phyloP scores from a whole-genome alignment of 768 basidiomycete genomes.

The Termitomyces sp. region DNA sequence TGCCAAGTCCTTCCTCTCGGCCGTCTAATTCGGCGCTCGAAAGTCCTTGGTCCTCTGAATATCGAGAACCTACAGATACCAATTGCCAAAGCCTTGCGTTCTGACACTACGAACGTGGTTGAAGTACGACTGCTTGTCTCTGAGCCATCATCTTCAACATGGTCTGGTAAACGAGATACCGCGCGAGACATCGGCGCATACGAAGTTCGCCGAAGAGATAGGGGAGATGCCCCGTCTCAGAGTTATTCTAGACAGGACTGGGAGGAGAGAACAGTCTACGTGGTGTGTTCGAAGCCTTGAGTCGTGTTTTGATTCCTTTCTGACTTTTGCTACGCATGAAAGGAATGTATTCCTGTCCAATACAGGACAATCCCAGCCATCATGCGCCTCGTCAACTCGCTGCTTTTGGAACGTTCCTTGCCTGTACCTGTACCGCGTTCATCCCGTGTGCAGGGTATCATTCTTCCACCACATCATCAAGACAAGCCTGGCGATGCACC shows the following conservation, averaged over 20 bases:
- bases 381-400: constrained; percentile 33
- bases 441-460: constrained; percentile 43
- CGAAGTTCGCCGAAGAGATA: constrained; percentile 55
- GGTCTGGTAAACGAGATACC: constrained; percentile 16
- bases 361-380: constrained; percentile 48
- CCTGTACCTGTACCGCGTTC: constrained; percentile 1
- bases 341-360: constrained; percentile 69
- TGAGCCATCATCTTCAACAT: constrained; percentile 30
- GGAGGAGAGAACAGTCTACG: constrained; percentile 60
- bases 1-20: constrained; percentile 54
- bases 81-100: constrained; percentile 57
- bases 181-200: constrained; percentile 45
- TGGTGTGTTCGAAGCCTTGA: constrained; percentile 38
- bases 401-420: constrained; percentile 22
- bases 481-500: constrained; percentile 50
- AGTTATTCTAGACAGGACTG: constrained; percentile 39
- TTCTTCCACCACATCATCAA: constrained; percentile 57
- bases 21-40: constrained; percentile 40
- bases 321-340: neutral
- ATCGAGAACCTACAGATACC: constrained; percentile 33
- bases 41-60: constrained; percentile 22
- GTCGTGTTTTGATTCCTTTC: neutral
- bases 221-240: constrained; percentile 22
- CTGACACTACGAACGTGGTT: constrained; percentile 35
- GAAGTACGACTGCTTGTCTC: constrained; percentile 61